Evolutionary conservation across 495 filamentous ascomycete species (phyloP), one percentile per base, ranked within the genome.

Genomic region (Niebla homalea): DNA sequence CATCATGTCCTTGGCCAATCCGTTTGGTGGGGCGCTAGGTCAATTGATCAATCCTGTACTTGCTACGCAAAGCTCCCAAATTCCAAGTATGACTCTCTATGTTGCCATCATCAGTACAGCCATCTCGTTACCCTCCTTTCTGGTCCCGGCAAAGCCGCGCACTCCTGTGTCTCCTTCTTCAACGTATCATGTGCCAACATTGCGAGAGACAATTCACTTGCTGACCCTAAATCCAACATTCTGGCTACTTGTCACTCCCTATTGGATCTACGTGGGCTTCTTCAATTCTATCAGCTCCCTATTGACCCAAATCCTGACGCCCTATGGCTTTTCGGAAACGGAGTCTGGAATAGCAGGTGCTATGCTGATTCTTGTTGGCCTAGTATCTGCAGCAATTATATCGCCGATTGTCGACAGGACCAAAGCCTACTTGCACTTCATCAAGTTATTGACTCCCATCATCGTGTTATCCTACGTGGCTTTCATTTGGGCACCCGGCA

Each of bases 271-370:
- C 67, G 85, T 96, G 53, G 86, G 81, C 39, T 82, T 89, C 70
- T 98, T 98, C 77, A 96, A 95, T 72, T 81, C 81, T 63, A 67
- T 88, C 58, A 93, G 89, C 43, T 84, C 86, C 14, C 78, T 97
- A 4, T 71, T 97, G 1, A 93, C 89, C 70, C 89, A 94, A 61
- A 84, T 97, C 64, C 76, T 97, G 49, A 66, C 76, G 7, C 92
- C 92, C 0, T 85, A 94, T 68, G 78, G 73, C 54, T 94, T 81
- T 74, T 74, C 67, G 47, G 84, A 89, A 62, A 80, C 80, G 39
- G 74, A 94, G 37, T 85, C 90, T 36, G 92, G 92, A 45, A 86
- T 96, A 63, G 84, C 84, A 12, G 92, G 92, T 53, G 92, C 84
- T 1, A 62, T 61, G 8, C 74, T 97, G n/a, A 97, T 98, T 60